Percentiles rank a stretch among this genome's conserved stretches.
Evolutionary conservation across 2,329 filamentous ascomycete genomes (phyloP).

Genomic region (Sclerotinia subarctica): DNA sequence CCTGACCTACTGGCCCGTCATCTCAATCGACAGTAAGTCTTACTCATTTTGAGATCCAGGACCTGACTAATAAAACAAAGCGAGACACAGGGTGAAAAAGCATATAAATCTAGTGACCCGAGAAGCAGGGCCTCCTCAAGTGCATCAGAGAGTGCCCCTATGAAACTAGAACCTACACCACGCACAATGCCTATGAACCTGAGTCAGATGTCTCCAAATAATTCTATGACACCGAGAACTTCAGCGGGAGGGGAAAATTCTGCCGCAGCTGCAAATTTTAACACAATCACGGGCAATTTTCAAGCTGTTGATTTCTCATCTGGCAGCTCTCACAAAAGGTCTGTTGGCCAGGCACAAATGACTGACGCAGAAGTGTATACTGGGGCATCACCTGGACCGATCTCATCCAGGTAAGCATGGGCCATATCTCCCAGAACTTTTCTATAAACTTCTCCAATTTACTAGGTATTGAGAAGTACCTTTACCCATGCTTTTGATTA

Average conservation of each 20-base stretch:
- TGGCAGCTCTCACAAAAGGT: slow-evolving; percentile 26
- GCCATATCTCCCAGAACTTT: neutral
- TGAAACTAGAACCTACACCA: slow-evolving; percentile 11
- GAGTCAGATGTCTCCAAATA: slow-evolving; percentile 27
- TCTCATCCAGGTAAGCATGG: slow-evolving; percentile 22
- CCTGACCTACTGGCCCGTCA: slow-evolving; percentile 60
- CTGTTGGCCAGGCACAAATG: slow-evolving; percentile 28
- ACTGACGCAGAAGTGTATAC: slow-evolving; percentile 27
- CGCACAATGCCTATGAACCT: slow-evolving; percentile 11
- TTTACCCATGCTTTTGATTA: neutral
- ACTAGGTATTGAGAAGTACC: neutral
- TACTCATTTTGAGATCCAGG: neutral
- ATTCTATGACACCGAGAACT: slow-evolving; percentile 31
- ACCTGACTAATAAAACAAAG: slow-evolving; percentile 37
- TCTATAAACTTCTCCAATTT: neutral
- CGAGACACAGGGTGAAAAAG: slow-evolving; percentile 47
- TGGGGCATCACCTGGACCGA: slow-evolving; percentile 27
- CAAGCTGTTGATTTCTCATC: slow-evolving; percentile 30
- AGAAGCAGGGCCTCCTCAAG: slow-evolving; percentile 35
- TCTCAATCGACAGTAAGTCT: slow-evolving; percentile 49
- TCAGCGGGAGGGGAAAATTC: slow-evolving; percentile 28
- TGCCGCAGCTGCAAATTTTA: slow-evolving; percentile 30
- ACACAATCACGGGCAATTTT: slow-evolving; percentile 30
- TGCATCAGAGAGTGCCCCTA: slow-evolving; percentile 28
- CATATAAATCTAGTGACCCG: slow-evolving; percentile 35